Evolutionary conservation across 2,329 filamentous ascomycete genomes (phyloP), one percentile per base, ranked within the genome.

Genomic region (Penicillium sp.): DNA sequence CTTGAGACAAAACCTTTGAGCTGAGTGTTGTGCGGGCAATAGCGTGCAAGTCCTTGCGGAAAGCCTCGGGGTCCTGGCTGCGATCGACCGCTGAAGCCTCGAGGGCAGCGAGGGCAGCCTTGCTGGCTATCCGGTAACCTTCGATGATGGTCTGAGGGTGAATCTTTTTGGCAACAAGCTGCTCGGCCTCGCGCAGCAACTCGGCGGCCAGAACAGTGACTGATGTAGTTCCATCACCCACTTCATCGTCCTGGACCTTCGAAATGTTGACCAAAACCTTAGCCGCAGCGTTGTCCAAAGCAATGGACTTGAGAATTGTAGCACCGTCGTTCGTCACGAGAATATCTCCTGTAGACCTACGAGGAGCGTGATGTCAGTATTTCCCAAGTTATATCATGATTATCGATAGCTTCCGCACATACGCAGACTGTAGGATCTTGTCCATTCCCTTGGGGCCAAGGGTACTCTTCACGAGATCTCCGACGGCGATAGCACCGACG

Each of bases 61-160:
- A 99, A 7, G 87, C 87, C 66, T 88, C 85, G 54, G 86, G 81
- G 74, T 90, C 87, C 66, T 86, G 86, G 83, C 90, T 96, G 78
- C 96, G 90, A 76, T 99, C 89, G 49, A 96, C 89, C 18, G 94
- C 92, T 16, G 85, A 86, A 67, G 88, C 87, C 72, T 91, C 89
- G 40, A 99, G 81, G 30, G 91, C 91, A 69, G 87, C 82, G 47
- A 99, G 82, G 29, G 94, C 92, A 49, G 94, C 93, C 48, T 85
- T 82, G 74, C 91, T 96, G 49, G 94, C 94, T 89, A 99, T 96
- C 79, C 94, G 86, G 82, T 96, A 99, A 48, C 94, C 94, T 71
- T 99, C 94, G 70, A 99, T 99, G 75, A 99, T 99, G 48, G 94
- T 97, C 82, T 99, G 94, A 47, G 94, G 94, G 76, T 99, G 94